These are phyloP conservation scores for Sporothrix humicola DNA, from an alignment of 2,329 filamentous ascomycete genomes.

Conservation along the genomic window DNA sequence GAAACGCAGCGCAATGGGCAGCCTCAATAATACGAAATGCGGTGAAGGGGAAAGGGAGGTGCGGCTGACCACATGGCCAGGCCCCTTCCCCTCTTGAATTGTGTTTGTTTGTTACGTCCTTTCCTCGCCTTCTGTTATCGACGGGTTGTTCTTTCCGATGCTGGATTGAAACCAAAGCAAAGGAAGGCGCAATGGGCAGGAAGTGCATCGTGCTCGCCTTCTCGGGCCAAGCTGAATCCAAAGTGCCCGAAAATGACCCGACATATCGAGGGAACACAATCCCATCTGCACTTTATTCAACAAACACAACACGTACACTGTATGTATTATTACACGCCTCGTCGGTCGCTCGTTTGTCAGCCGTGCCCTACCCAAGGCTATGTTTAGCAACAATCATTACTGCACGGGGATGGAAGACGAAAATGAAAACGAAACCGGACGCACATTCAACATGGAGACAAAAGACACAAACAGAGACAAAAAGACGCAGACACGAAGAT, in stretches of 20 bases:
- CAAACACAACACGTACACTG: not conserved
- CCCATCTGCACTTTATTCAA: not conserved
- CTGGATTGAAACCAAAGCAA: not conserved
- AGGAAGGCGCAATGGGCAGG: not conserved
- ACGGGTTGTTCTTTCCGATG: conserved; percentile 20
- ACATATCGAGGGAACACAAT: not conserved
- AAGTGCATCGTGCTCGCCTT: not conserved
- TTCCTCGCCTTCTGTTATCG: not conserved
- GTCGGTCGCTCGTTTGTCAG: not conserved
- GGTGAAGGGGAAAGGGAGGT: conserved; percentile 4
- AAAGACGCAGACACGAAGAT: not conserved
- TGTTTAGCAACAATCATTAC: conserved; percentile 14
- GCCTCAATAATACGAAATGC: not conserved
- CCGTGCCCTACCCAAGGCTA: conserved; percentile 19
- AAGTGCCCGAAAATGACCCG: not conserved
- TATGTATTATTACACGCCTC: not conserved
- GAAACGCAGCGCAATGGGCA: not conserved
- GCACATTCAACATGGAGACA: not conserved
- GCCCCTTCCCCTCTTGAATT: conserved; percentile 1
- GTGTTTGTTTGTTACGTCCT: not conserved
- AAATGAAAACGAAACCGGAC: not conserved
- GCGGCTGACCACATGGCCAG: conserved; percentile 10
- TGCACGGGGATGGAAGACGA: not conserved
- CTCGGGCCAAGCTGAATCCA: not conserved
- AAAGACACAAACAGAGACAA: not conserved